These are phyloP conservation scores for Penicillium paxilli DNA, from an alignment of 495 filamentous ascomycete genomes.

Conservation along the genomic window DNA sequence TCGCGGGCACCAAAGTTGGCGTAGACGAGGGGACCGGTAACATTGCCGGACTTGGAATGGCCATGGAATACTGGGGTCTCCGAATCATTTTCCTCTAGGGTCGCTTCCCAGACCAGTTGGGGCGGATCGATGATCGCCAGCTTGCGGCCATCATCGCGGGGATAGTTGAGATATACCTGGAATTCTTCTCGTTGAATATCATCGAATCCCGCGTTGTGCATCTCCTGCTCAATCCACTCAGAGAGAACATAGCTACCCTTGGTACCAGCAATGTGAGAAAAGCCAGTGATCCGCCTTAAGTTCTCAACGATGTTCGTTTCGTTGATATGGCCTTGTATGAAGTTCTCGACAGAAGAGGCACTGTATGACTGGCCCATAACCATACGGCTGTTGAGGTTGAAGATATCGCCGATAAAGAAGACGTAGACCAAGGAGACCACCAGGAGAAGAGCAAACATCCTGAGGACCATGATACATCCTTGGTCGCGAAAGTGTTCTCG, in stretches of 20 bases:
- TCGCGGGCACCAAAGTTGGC: constrained; percentile 86
- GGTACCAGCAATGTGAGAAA: constrained; percentile 86
- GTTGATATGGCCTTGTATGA: constrained; percentile 66
- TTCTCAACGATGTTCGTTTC: constrained; percentile 70
- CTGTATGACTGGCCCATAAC: constrained; percentile 46
- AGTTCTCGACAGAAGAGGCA: constrained; percentile 65
- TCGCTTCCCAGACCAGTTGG: constrained; percentile 73
- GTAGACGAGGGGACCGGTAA: constrained; percentile 90
- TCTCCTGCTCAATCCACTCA: constrained; percentile 75
- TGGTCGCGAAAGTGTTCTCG: constrained; percentile 31
- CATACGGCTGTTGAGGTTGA: constrained; percentile 52
- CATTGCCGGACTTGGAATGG: constrained; percentile 83
- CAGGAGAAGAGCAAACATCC: constrained; percentile 71
- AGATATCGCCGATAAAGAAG: constrained; percentile 79
- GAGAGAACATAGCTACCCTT: constrained; percentile 83
- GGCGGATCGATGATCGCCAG: constrained; percentile 79
- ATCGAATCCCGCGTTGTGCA: constrained; percentile 69
- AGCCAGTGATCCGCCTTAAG: constrained; percentile 69
- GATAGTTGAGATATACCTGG: constrained; percentile 91
- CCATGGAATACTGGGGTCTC: constrained; percentile 82
- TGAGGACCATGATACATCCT: constrained; percentile 62
- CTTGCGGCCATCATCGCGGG: constrained; percentile 69
- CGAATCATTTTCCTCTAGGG: constrained; percentile 71
- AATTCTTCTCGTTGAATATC: constrained; percentile 71
- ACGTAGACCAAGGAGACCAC: constrained; percentile 76